phyloP scores from a whole-genome alignment of 2,329 filamentous ascomycete genomes.

The Ophiosphaerella narmari region DNA sequence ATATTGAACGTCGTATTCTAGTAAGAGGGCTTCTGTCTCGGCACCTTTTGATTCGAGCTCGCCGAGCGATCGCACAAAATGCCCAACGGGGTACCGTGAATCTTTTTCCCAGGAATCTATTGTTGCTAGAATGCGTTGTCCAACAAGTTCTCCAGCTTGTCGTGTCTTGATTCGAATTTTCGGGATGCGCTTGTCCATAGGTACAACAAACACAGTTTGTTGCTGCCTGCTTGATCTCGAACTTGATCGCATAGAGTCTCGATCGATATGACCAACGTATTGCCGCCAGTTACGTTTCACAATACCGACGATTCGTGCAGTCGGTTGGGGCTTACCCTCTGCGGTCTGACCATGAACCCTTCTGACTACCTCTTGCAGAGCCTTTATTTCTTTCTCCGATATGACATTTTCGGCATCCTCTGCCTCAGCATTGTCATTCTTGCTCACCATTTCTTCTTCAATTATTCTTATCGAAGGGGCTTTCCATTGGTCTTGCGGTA shows the following conservation, averaged over 20 bases:
- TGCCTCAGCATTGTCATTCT: conserved; percentile 89
- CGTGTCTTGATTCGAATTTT: conserved; percentile 93
- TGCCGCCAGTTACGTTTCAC: conserved; percentile 97
- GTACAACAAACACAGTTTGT: conserved; percentile 91
- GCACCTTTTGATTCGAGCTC: conserved; percentile 97
- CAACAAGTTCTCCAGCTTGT: conserved; percentile 84
- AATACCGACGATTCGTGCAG: conserved; percentile 87
- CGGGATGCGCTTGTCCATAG: conserved; percentile 97
- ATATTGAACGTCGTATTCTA: conserved; percentile 98
- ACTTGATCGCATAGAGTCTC: conserved; percentile 76
- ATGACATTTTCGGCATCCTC: conserved; percentile 76
- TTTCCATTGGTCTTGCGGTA: conserved; percentile 97
- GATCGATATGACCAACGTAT: conserved; percentile 94
- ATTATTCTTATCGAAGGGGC: conserved; percentile 93
- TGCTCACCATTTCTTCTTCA: conserved; percentile 88
- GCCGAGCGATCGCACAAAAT: conserved; percentile 90
- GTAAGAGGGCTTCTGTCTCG: conserved; percentile 89
- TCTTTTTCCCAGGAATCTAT: conserved; percentile 96
- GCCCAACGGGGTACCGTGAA: conserved; percentile 87
- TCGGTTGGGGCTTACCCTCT: conserved; percentile 83
- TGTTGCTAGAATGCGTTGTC: conserved; percentile 88
- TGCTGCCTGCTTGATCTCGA: conserved; percentile 79
- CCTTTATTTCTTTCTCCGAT: conserved; percentile 84
- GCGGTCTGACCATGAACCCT: conserved; percentile 76
- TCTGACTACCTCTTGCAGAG: conserved; percentile 89